Evolutionary conservation across 2,329 filamentous ascomycete genomes (phyloP).

Genomic region (Zarea fungicola): DNA sequence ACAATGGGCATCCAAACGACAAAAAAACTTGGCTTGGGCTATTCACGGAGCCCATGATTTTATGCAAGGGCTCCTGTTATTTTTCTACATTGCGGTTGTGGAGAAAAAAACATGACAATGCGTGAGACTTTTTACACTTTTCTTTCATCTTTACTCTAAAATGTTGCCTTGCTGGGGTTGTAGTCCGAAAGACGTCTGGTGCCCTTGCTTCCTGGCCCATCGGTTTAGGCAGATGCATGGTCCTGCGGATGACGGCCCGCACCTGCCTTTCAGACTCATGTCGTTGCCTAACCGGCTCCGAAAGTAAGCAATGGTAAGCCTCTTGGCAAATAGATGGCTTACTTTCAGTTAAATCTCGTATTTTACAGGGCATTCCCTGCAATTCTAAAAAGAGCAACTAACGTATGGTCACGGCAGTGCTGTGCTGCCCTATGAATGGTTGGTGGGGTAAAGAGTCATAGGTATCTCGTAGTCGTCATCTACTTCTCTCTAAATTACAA

Average conservation of each 20-base stretch:
- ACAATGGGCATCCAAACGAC: too few relatives aligned
- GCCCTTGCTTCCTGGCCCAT: background rate
- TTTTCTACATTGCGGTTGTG: background rate
- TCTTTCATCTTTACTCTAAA: background rate
- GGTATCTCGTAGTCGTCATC: conserved; percentile 4
- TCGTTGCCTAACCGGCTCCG: conserved; percentile 6
- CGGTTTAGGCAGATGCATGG: conserved; percentile 7
- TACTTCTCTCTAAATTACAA: conserved; percentile 7
- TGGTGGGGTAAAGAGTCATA: background rate
- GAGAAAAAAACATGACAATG: too few relatives aligned
- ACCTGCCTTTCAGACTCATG: conserved; percentile 1
- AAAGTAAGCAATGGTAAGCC: background rate
- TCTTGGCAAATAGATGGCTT: too few relatives aligned
- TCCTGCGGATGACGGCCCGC: background rate
- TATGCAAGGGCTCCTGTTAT: background rate
- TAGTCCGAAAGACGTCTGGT: background rate
- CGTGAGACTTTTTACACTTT: conserved; percentile 2
- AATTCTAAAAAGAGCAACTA: too few relatives aligned
- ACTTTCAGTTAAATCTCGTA: too few relatives aligned
- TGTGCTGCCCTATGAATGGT: too few relatives aligned
- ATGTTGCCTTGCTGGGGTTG: background rate
- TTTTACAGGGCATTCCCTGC: too few relatives aligned
- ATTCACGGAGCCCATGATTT: background rate
- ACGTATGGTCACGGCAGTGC: too few relatives aligned
- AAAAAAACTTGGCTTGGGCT: background rate